These are phyloP conservation scores for Aristolochia californica DNA, from an alignment of 164 flowering plant species.

Conservation along the genomic window DNA sequence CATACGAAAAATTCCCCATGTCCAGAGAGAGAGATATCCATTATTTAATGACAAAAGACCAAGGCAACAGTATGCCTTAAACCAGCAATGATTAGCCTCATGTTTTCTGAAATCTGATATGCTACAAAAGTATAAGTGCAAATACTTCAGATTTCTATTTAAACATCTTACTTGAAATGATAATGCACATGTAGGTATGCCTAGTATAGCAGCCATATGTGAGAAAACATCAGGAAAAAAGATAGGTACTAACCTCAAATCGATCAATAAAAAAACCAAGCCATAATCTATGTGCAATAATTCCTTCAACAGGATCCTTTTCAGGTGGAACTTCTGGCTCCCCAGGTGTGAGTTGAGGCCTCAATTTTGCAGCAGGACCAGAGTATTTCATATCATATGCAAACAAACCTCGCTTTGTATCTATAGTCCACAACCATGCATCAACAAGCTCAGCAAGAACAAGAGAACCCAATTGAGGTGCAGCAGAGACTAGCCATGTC, in stretches of 20 bases:
- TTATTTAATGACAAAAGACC: too few species aligned
- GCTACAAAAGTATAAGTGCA: too few species aligned
- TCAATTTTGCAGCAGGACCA: slow-evolving; percentile 86
- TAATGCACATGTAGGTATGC: too few species aligned
- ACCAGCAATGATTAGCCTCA: too few species aligned
- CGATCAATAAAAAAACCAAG: slow-evolving; percentile 95
- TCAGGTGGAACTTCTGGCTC: slow-evolving; percentile 71
- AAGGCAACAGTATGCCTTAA: too few species aligned
- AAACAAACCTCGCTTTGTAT: slow-evolving; percentile 91
- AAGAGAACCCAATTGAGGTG: slow-evolving; percentile 83
- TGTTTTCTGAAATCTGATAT: too few species aligned
- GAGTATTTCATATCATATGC: slow-evolving; percentile 59
- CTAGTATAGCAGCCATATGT: background rate
- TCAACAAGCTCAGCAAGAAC: slow-evolving; percentile 98
- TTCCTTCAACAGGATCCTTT: slow-evolving; percentile 83
- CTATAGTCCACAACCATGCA: slow-evolving; percentile 99
- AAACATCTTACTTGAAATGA: too few species aligned
- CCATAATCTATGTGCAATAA: slow-evolving; percentile 92
- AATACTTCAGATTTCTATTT: too few species aligned
- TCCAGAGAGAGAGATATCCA: too few species aligned
- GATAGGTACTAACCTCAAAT: slow-evolving; percentile 63
- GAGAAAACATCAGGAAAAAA: background rate
- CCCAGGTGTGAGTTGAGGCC: slow-evolving; percentile 93
- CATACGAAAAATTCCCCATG: too few species aligned
- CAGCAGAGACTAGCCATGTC: slow-evolving; percentile 99